Conservation (phyloP, 306 rosid species). For the Styphnolobium japonicum region DNA sequence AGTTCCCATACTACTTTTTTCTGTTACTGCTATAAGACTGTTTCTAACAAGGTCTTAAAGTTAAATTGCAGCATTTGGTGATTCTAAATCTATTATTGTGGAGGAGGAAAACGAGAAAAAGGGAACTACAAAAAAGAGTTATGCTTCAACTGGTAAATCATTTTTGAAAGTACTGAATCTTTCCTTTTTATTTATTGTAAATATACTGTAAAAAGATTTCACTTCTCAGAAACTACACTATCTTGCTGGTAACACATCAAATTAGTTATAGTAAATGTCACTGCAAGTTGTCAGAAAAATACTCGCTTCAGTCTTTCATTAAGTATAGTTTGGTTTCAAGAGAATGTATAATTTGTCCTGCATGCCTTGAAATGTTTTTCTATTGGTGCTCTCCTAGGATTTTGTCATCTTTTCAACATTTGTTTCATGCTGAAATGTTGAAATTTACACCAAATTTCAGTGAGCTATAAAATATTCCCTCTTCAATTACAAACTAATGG, state of each 20-base stretch:
- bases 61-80: slow-evolving; percentile 53
- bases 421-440: neutral
- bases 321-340: neutral
- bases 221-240: neutral
- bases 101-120: slow-evolving; percentile 33
- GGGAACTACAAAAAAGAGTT: slow-evolving; percentile 10
- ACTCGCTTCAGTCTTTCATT: neutral
- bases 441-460: neutral
- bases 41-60: slow-evolving; percentile 1
- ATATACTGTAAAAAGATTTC: neutral
- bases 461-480: neutral
- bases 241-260: neutral
- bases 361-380: neutral
- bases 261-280: neutral
- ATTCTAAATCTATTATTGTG: slow-evolving; percentile 49
- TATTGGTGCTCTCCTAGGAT: neutral
- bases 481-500: slow-evolving; percentile 13
- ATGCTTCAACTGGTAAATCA: slow-evolving; percentile 23
- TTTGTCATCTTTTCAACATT: slow-evolving; percentile 4
- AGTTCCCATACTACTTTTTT: slow-evolving; percentile 26
- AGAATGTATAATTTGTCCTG: neutral
- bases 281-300: neutral
- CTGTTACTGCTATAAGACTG: neutral
- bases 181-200: slow-evolving; percentile 9
- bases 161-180: slow-evolving; percentile 22